Evolutionary conservation across 352 stramenopile species (phyloP), one percentile per base, ranked within the genome.

Genomic region (Globisporangium nunn): DNA sequence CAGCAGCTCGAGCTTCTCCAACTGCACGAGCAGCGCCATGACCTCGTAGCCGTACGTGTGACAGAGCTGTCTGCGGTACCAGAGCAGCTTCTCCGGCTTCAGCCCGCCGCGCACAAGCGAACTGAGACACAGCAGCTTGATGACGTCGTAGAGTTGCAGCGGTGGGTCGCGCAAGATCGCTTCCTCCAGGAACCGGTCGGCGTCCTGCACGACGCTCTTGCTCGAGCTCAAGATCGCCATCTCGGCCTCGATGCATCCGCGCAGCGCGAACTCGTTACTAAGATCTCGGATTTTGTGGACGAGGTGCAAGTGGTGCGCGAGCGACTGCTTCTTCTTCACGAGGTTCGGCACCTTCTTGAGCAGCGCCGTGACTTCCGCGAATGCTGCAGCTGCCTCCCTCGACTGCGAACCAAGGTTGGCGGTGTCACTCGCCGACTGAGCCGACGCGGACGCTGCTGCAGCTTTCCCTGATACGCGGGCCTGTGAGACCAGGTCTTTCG

Each of bases 21-120:
- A 65, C 54, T 85, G 81, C 29, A 88, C 63, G 18, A 93, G 68
- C 29, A 89, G 54, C 6, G 81, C 77, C 14, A 93, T 56, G 11
- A 90, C 60, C 8, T 85, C 63, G 51, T 91, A 73, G 14, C 85
- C 85, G 54, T 93, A 92, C n/a, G 75, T 88, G 50, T 95, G 81
- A 46, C 82, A 91, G 15, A 95, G 67, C 49, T 92, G 81, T 40
- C 81, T 71, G 14, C 81, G 76, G 59, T 87, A 87, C 75, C 74
- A 87, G 17, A 70, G 63, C 8, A 94, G 59, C 3, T 61, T 69
- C 31, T 85, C 75, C 4, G 62, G 63, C 30, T 87, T 85, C 28
- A 91, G 63, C 2, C 83, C 83, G 5, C 79, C 81, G 3, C 75
- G 68, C 17, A 89, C 78, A 31, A 92, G 74, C 52, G 79, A 91